phyloP scores from a whole-genome alignment of 805 yeast genomes.

The Huiozyma sinensis region DNA sequence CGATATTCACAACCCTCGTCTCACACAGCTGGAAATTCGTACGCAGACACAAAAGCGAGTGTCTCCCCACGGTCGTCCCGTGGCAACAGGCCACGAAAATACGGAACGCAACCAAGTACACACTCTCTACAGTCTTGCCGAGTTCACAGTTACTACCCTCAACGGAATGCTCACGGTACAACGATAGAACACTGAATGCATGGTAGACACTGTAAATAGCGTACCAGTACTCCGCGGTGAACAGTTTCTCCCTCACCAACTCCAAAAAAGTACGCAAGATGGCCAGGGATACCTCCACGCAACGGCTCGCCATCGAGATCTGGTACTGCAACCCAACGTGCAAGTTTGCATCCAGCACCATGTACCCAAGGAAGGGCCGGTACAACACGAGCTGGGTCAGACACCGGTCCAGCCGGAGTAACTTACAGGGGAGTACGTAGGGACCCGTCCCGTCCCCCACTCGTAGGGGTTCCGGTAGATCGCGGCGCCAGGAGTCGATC shows the following conservation, averaged over 20 bases:
- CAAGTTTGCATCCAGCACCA: constrained; percentile 22
- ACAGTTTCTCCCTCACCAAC: constrained; percentile 58
- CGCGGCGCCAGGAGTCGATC: constrained; percentile 59
- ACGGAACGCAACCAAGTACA: no score
- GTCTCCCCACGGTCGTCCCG: no score
- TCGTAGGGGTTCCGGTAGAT: constrained; percentile 57
- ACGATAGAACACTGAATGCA: constrained; percentile 77
- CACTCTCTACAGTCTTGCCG: no score
- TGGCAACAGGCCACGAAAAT: no score
- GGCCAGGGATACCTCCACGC: constrained; percentile 73
- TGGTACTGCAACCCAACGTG: constrained; percentile 47
- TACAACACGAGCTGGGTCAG: constrained; percentile 74
- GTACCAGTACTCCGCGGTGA: constrained; percentile 86
- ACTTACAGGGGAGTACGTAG: constrained; percentile 63
- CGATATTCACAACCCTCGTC: no score
- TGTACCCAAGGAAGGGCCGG: constrained; percentile 78
- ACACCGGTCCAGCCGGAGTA: constrained; percentile 58
- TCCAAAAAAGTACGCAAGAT: constrained; percentile 74
- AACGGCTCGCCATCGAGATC: constrained; percentile 64
- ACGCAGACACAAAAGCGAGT: no score
- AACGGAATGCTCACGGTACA: constrained; percentile 25
- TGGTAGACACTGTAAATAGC: constrained; percentile 82
- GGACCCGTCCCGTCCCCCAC: constrained; percentile 53
- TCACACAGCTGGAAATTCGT: no score
- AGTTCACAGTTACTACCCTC: no score